A percentile compares a stretch with the other conserved stretches of the same genome.
phyloP scores from a whole-genome alignment of 2,329 filamentous ascomycete genomes.

The Sphaerulina musiva region DNA sequence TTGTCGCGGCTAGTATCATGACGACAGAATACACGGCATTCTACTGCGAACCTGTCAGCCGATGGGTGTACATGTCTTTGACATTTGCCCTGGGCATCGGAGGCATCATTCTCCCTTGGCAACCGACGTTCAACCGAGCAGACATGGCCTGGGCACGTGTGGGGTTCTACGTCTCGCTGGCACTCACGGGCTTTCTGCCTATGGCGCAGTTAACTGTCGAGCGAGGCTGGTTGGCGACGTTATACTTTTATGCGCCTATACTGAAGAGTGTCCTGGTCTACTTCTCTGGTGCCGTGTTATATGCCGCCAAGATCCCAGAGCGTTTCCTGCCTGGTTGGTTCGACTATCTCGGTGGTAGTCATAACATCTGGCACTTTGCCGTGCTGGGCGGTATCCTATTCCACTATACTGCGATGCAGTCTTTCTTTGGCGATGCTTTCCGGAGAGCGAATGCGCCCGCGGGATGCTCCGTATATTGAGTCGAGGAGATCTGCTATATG shows the following conservation, averaged over 20 bases:
- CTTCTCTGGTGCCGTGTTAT: conserved; percentile 73
- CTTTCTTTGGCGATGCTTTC: conserved; percentile 66
- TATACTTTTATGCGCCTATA: conserved; percentile 83
- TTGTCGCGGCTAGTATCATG: conserved; percentile 94
- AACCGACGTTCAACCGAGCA: conserved; percentile 83
- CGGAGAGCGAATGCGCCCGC: conserved; percentile 22
- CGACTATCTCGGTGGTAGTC: conserved; percentile 89
- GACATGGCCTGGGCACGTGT: conserved; percentile 94
- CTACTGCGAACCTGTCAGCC: conserved; percentile 87
- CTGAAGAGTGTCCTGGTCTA: conserved; percentile 83
- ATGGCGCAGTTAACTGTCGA: conserved; percentile 75
- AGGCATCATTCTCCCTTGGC: conserved; percentile 90
- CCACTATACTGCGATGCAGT: conserved; percentile 92
- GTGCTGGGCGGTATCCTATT: conserved; percentile 95
- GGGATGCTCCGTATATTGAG: conserved; percentile 13
- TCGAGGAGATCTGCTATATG: background rate
- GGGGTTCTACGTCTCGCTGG: conserved; percentile 81
- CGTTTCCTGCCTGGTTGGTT: conserved; percentile 88
- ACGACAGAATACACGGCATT: conserved; percentile 98
- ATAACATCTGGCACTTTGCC: conserved; percentile 96
- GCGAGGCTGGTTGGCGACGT: conserved; percentile 72
- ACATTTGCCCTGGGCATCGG: conserved; percentile 76
- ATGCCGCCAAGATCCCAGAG: conserved; percentile 88
- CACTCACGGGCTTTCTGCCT: conserved; percentile 80
- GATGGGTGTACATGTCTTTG: conserved; percentile 76